Base-by-base conservation (phyloP, 1,139 yeast genomes). In the Suhomyces coccinellae region DNA sequence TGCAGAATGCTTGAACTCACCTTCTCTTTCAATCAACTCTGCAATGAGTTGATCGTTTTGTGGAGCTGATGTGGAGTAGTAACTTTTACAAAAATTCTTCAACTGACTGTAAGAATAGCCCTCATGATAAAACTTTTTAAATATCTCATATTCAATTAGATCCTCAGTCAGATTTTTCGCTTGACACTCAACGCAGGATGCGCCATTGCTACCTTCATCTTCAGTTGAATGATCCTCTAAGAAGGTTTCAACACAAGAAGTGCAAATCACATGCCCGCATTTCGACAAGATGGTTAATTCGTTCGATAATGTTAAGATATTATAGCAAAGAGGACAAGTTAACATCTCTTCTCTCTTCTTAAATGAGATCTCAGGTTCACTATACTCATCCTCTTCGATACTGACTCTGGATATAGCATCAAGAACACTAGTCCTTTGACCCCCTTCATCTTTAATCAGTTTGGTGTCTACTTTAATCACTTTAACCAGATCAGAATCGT, bases 221-320 rank as follows among this genome's bases (percentile, higher is more conserved):
- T 69, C 75, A 38, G 59, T 61, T 43, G 53, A 58, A 39, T 69
- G 62, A 54, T 63, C 55, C 52, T 82, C 76, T 60, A 79, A 77
- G 53, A 76, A 82, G 1, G 69, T 67, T 13, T 69, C 79, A 38
- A 80, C 63, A 59, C 95, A 87, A 35, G 79, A 79, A 30, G 69
- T 71, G 59, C 96, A 86, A 1, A 85, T 62, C 55, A 79, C 68
- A 62, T 85, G 95, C 0, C 91, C 93, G 71, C 96, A 87, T 4
- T 69, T 71, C 43, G 80, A 67, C 33, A 82, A 66, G 14, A 85
- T 59, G 20, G 72, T 59, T 5, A 79, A 69, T 2, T 49, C 36
- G 20, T 69, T 70, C 33, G 73, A 75, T 24, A 67, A 70, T 7
- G 79, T 76, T n/a, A 79, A 62, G 9, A 77, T 78, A 51, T 85